These are phyloP conservation scores for Hygrophila difformis DNA, from an alignment of 257 asterid species.

Conservation along the genomic window DNA sequence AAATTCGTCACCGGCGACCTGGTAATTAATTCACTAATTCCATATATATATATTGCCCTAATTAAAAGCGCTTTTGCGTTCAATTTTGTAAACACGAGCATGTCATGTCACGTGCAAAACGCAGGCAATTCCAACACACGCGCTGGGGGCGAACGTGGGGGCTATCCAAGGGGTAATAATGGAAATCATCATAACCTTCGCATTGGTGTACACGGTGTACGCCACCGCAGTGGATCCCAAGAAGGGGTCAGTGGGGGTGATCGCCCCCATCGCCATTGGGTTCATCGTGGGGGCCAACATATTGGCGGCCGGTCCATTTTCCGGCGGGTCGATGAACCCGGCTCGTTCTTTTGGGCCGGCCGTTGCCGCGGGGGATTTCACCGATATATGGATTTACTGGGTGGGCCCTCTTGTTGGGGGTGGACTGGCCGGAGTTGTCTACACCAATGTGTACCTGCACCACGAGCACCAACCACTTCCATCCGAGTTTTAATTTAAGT, in stretches of 20 bases:
- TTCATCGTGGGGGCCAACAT: conserved; percentile 89
- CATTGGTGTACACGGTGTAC: conserved; percentile 77
- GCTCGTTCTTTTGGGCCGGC: conserved; percentile 91
- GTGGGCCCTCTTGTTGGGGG: conserved; percentile 88
- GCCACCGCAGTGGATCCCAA: conserved; percentile 91
- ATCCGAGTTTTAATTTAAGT: conserved; percentile 34
- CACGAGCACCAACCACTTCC: conserved; percentile 47
- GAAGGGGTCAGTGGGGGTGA: conserved; percentile 70
- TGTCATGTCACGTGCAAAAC: too few relatives aligned
- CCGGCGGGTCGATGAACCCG: conserved; percentile 97
- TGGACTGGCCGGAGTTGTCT: conserved; percentile 66
- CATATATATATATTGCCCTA: too few relatives aligned
- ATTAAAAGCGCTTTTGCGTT: background rate
- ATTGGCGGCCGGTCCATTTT: conserved; percentile 89
- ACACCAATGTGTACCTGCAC: conserved; percentile 45
- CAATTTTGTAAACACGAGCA: too few relatives aligned
- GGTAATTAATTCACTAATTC: conserved; percentile 20
- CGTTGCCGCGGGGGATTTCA: conserved; percentile 48
- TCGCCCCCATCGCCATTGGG: conserved; percentile 92
- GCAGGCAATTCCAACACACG: conserved; percentile 65
- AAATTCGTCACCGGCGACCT: conserved; percentile 51
- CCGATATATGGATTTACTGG: conserved; percentile 78
- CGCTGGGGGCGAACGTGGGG: conserved; percentile 54
- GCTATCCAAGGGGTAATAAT: conserved; percentile 55
- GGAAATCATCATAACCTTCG: conserved; percentile 80